These are phyloP conservation scores for Yarrowia hollandica DNA, from an alignment of 805 yeast species.

Conservation along the genomic window DNA sequence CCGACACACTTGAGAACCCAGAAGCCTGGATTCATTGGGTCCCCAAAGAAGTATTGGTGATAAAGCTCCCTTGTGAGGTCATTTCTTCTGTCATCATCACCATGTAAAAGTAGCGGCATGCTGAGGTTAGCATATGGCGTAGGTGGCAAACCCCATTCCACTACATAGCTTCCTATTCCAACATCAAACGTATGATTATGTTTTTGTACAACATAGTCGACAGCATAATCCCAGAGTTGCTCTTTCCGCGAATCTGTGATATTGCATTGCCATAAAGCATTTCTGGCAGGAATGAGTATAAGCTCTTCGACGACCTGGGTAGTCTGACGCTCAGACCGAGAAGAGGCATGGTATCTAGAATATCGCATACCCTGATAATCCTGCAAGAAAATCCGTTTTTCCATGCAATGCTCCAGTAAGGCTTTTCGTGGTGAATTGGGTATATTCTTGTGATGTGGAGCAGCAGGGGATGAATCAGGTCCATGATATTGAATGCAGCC, in stretches of 20 bases:
- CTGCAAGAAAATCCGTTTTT: constrained; percentile 1
- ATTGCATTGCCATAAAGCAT: background rate
- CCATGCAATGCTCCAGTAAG: background rate
- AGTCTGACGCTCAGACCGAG: background rate
- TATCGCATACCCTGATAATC: constrained; percentile 19
- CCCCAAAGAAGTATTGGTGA: constrained; percentile 7
- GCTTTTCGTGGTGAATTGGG: background rate
- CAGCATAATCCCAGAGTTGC: constrained; percentile 23
- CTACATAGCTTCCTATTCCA: constrained; percentile 16
- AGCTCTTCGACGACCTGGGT: constrained; percentile 20
- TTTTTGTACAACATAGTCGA: constrained; percentile 4
- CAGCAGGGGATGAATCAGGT: constrained; percentile 18
- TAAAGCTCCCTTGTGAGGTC: constrained; percentile 2
- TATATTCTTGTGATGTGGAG: constrained; percentile 9
- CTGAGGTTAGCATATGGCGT: constrained; percentile 8
- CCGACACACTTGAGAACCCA: constrained; percentile 21
- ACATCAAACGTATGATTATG: constrained; percentile 17
- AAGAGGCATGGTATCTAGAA: constrained; percentile 2
- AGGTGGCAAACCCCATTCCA: constrained; percentile 18
- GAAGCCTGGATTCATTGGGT: background rate
- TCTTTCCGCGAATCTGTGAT: background rate
- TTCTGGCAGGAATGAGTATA: constrained; percentile 13
- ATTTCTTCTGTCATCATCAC: background rate
- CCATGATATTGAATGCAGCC: constrained; percentile 18
- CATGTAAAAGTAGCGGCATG: constrained; percentile 10